Evolutionary conservation across 1,284 basidiomycete species (phyloP).

Genomic region (Chalciporus sp.): DNA sequence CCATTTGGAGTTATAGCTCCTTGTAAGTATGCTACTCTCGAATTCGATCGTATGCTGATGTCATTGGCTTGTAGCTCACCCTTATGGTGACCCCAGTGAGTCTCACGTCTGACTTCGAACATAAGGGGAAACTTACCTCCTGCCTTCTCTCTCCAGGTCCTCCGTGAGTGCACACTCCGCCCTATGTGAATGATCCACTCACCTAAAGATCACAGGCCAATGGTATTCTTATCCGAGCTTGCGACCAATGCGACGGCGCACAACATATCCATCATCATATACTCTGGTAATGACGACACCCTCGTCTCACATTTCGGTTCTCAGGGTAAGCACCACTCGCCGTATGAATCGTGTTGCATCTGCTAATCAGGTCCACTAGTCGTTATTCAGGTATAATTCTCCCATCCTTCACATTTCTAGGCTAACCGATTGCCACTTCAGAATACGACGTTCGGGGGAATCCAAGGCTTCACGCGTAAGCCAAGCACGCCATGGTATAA

Average conservation of each 20-base stretch:
- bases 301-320: constrained; percentile 64
- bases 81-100: constrained; percentile 47
- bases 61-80: constrained; percentile 7
- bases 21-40: constrained; percentile 22
- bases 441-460: constrained; percentile 77
- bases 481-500: constrained; percentile 68
- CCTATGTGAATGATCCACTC: neutral
- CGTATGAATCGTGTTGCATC: neutral
- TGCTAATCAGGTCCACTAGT: constrained; percentile 41
- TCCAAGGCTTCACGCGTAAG: constrained; percentile 67
- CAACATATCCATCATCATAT: constrained; percentile 56
- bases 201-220: constrained; percentile 46
- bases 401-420: neutral
- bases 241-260: constrained; percentile 58
- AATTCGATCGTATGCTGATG: constrained; percentile 13
- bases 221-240: constrained; percentile 63
- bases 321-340: constrained; percentile 47
- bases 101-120: neutral
- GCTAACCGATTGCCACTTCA: constrained; percentile 25
- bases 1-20: constrained; percentile 42
- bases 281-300: constrained; percentile 69
- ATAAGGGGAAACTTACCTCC: neutral
- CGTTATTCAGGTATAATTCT: constrained; percentile 54
- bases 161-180: constrained; percentile 42
- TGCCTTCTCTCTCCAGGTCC: constrained; percentile 37